Base-by-base conservation (phyloP, 2,329 filamentous ascomycete genomes). In the Teratosphaeria nubilosa region DNA sequence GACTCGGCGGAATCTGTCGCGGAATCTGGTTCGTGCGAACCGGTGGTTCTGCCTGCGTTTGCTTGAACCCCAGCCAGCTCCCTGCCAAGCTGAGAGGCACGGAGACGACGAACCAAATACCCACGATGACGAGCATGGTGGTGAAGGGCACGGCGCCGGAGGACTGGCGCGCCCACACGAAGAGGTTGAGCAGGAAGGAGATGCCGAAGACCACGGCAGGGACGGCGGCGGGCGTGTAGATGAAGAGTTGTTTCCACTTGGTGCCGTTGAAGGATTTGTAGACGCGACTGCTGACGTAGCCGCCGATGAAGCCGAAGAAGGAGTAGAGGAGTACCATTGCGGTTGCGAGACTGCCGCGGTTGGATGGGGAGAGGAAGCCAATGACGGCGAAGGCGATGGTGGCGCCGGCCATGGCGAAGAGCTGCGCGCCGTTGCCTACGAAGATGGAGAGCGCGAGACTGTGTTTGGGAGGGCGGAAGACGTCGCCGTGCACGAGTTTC, bases 1-100 rank as follows among this genome's bases (percentile, higher is more conserved):
- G 85, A 53, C 85, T 82, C 0, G 89, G 90, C 11, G 94, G 94
- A 55, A 99, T 95, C 76, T 99, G 94, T 60, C 94, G 88, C 0
- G 94, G 94, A 64, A 99, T 99, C 76, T 99, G 94, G 80, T 99
- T 99, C 56, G 90, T 96, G 67, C 90, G 88, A 25, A 95, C 91
- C 0, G 94, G 92, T 1, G 90, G 77, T 68, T 91, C 84, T 56
- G 95, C 79, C 13, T 82, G 79, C 67, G 82, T 63, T 60, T 75
- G 72, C 57, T 87, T 90, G 80, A 97, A 97, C 32, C 91, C 94
- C 51, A 97, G 73, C 91, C 91, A 99, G 51, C 90, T 95, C 56
- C 94, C 94, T 7, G 85, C 86, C 60, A 96, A 82, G 30, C 91
- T 96, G 51, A 97, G 81, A 6, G 94, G 94, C 2, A 97, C 87